phyloP scores from a whole-genome alignment of 345 rosid species.

The Lepidium africanum region DNA sequence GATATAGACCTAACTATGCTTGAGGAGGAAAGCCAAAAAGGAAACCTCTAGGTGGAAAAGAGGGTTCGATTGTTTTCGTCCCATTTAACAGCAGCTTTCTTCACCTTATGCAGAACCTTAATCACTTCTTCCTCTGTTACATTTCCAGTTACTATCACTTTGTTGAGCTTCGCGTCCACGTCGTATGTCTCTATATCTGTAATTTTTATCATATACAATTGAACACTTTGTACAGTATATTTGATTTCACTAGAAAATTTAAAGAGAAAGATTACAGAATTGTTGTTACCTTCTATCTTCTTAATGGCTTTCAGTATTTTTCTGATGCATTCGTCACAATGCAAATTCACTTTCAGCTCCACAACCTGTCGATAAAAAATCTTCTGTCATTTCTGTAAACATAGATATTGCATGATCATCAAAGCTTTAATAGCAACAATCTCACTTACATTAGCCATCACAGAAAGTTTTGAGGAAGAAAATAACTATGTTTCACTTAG shows the following conservation, averaged over 20 bases:
- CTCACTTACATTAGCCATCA: conserved; percentile 20
- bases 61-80: conserved; percentile 21
- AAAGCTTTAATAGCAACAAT: background rate
- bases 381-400: background rate
- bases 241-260: background rate
- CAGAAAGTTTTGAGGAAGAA: background rate
- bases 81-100: conserved; percentile 58
- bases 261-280: background rate
- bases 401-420: background rate
- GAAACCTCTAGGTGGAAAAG: conserved; percentile 4
- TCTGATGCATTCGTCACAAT: conserved; percentile 72
- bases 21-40: background rate
- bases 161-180: conserved; percentile 68
- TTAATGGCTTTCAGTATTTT: conserved; percentile 83
- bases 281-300: conserved; percentile 60
- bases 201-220: background rate
- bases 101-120: conserved; percentile 63
- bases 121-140: conserved; percentile 66
- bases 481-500: background rate
- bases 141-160: conserved; percentile 76
- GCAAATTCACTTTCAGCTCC: conserved; percentile 71
- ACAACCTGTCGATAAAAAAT: conserved; percentile 39
- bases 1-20: background rate
- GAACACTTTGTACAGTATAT: background rate
- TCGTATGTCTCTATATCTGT: conserved; percentile 75